A percentile compares a stretch with the other conserved stretches of the same genome.
These are phyloP conservation scores for Leccinum incarnatum DNA, from an alignment of 768 basidiomycete species.

Conservation along the genomic window DNA sequence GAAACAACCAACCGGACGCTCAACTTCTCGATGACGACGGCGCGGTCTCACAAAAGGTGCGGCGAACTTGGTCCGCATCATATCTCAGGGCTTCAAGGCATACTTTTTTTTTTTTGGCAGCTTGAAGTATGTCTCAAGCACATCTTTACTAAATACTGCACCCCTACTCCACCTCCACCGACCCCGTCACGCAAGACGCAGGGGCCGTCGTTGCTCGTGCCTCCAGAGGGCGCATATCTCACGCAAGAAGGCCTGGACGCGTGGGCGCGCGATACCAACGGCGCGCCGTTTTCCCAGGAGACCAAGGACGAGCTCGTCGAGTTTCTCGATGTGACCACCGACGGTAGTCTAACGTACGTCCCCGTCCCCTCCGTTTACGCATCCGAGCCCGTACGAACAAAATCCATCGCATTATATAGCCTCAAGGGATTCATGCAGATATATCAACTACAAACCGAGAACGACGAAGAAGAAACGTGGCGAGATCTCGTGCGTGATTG, in stretches of 20 bases:
- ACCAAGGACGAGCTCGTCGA: slow-evolving; percentile 76
- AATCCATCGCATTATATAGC: slow-evolving; percentile 33
- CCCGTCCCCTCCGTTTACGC: neutral
- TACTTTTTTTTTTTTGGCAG: slow-evolving; percentile 31
- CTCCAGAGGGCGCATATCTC: slow-evolving; percentile 55
- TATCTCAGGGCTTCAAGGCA: neutral
- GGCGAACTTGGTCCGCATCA: slow-evolving; percentile 2
- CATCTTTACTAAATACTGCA: slow-evolving; percentile 79
- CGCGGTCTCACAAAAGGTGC: slow-evolving; percentile 60
- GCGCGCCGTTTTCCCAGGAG: slow-evolving; percentile 71
- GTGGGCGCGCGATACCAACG: slow-evolving; percentile 81
- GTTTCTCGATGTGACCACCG: slow-evolving; percentile 71
- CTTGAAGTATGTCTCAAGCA: slow-evolving; percentile 68
- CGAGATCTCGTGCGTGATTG: slow-evolving; percentile 60
- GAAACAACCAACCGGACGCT: slow-evolving; percentile 48
- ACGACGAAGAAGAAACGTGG: slow-evolving; percentile 84
- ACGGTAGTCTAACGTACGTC: slow-evolving; percentile 70
- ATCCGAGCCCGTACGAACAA: neutral
- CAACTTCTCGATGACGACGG: slow-evolving; percentile 72
- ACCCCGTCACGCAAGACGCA: slow-evolving; percentile 15
- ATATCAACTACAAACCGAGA: slow-evolving; percentile 83
- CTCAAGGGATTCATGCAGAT: slow-evolving; percentile 81
- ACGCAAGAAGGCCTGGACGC: slow-evolving; percentile 60
- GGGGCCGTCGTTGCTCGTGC: slow-evolving; percentile 38
- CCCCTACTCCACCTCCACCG: slow-evolving; percentile 35